A percentile compares a stretch with the other conserved stretches of the same genome.
phyloP scores from a whole-genome alignment of 805 yeast genomes.

The Starmera quercuum region DNA sequence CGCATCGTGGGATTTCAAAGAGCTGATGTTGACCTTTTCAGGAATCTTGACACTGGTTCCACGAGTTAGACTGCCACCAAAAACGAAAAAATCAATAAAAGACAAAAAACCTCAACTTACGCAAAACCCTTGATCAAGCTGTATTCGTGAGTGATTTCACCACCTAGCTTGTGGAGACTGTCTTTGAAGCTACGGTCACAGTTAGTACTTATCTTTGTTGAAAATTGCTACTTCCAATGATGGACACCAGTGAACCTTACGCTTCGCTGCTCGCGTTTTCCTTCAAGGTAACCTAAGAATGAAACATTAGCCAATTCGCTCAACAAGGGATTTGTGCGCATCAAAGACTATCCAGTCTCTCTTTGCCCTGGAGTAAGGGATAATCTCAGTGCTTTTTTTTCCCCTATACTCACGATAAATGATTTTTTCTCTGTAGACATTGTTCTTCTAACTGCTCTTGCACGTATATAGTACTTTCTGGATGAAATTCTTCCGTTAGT shows the following conservation, averaged over 20 bases:
- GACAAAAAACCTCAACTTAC: too few relatives aligned
- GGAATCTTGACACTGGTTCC: conserved; percentile 57
- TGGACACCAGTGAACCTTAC: conserved; percentile 24
- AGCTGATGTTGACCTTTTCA: conserved; percentile 32
- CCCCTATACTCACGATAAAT: too few relatives aligned
- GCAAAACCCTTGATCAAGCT: conserved; percentile 60
- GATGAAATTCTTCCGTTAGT: too few relatives aligned
- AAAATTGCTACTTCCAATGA: neutral
- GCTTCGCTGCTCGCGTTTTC: conserved; percentile 22
- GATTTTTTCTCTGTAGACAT: too few relatives aligned
- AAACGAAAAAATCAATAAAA: conserved; percentile 1
- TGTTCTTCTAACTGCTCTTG: too few relatives aligned
- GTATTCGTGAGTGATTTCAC: conserved; percentile 53
- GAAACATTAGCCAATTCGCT: too few relatives aligned
- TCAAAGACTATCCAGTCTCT: too few relatives aligned
- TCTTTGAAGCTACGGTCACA: conserved; percentile 37
- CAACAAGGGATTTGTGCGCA: too few relatives aligned
- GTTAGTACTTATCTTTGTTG: conserved; percentile 2
- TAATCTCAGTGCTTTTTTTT: too few relatives aligned
- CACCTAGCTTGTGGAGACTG: conserved; percentile 45
- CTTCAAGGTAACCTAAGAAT: conserved; percentile 33
- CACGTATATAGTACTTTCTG: too few relatives aligned
- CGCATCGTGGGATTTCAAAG: conserved; percentile 40
- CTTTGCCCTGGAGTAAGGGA: too few relatives aligned
- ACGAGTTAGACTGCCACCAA: neutral